Base-by-base conservation (phyloP, 2,329 filamentous ascomycete genomes). In the Tolypocladium paradoxum region DNA sequence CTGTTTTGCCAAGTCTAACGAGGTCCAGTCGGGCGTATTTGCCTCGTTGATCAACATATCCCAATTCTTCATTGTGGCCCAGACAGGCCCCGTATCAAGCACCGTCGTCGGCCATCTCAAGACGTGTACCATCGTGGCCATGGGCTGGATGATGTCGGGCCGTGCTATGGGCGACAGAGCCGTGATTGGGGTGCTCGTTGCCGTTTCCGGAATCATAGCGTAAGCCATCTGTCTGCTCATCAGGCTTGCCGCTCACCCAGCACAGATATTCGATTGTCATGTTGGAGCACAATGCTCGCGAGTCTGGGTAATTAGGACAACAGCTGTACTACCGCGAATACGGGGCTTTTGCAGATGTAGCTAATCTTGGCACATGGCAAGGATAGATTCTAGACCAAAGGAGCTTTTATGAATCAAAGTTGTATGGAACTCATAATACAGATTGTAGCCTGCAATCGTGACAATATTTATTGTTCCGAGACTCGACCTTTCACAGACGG, bases 91-190 rank as follows among this genome's bases (percentile, higher is more conserved):
- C 0, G 81, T 85, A 4, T 81, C 81, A 8, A 84, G 81, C 59
- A 84, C 82, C 0, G 81, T 86, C 1, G 81, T 85, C 18, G 83
- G 82, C 0, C 82, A 85, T 60, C 70, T 83, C 36, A 85, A 85
- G 68, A 85, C 82, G 0, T 84, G 81, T 60, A 77, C 77, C 6
- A 84, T 85, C 57, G 81, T 85, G n/a, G 75, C 76, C 20, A 66
- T 85, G 5, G 82, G 82, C 33, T 85, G 82, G 82, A 69, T 73
- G 53, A 73, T 70, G 0, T 81, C 76, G 12, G 77, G 79, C 9
- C 69, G 79, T n/a, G 73, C 75, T 11, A 74, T 81, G 31, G 74
- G 75, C 16, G 79, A 82, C 61, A 79, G 74, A 64, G 76, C 76
- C 6, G 65, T 82, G 24, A 57, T 79, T 45, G 80, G 80, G 27